Base-by-base conservation (phyloP, 345 rosid genomes). In the Salix viminalis region DNA sequence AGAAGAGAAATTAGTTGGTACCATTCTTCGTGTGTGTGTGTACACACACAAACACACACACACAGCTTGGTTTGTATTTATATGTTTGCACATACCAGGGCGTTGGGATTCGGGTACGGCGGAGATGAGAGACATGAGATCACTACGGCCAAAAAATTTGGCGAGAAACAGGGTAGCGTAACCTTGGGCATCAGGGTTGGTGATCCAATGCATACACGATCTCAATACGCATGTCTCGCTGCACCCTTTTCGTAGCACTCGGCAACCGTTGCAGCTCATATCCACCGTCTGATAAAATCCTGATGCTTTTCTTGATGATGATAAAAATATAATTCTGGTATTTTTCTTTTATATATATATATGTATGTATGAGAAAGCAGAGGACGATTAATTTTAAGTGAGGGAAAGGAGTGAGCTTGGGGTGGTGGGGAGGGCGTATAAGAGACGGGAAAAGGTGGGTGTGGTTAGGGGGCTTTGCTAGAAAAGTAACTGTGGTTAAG, bases 51-150 rank as follows among this genome's bases (percentile, higher is more conserved):
- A 3, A 16, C 30, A 65, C n/a, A 0, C 41, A 11, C 24, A 34
- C 24, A 42, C 16, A 11, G 28, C n/a, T 41, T 21, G 54, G 18
- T 18, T 15, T 37, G 24, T 58, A n/a, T 58, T 9, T n/a, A 21
- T 11, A 48, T 2, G 62, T 44, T 11, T 32, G 15, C 48, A 8
- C 58, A 12, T 61, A 89, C 92, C 89, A 7, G 89, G 87, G 50
- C 92, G 88, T 65, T 89, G 90, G 60, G 77, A 10, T 46, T 82
- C 88, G n/a, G 89, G 86, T 30, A 89, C 90, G 74, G 89, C 84
- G 74, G 89, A 81, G 81, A 88, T 85, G 42, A 86, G 82, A 28
- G 88, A 88, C 77, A 81, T 60, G 36, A 82, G 85, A 71, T 82
- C 82, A 67, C 82, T 82, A 5, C 85, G 82, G 79, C 82, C 85